Conservation (phyloP, 805 yeast genomes). For the Blastobotrys chiropterorum region DNA sequence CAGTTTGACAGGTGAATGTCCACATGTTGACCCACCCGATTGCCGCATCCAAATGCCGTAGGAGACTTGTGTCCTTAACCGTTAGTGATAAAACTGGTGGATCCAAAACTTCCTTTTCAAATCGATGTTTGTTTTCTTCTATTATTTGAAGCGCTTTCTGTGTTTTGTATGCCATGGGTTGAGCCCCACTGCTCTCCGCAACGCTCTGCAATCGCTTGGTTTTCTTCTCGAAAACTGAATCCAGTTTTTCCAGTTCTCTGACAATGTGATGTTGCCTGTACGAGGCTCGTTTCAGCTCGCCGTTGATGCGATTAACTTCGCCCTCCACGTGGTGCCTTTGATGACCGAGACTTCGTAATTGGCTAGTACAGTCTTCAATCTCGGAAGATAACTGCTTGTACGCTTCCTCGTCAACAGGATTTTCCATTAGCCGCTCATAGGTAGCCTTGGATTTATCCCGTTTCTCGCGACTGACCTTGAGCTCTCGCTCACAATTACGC, state of each 20-base stretch:
- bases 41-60: constrained; percentile 47
- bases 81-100: constrained; percentile 69
- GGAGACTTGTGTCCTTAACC: constrained; percentile 47
- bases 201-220: constrained; percentile 16
- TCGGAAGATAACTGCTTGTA: neutral
- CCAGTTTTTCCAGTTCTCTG: constrained; percentile 6
- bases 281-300: too few relatives aligned
- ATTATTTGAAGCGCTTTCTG: constrained; percentile 40
- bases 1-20: constrained; percentile 57
- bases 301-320: neutral
- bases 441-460: constrained; percentile 1
- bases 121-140: constrained; percentile 33
- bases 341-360: neutral
- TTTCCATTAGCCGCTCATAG: neutral
- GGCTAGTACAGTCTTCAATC: neutral
- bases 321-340: neutral
- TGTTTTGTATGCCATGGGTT: constrained; percentile 19
- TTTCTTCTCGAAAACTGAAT: constrained; percentile 1
- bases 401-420: neutral
- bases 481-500: constrained; percentile 1
- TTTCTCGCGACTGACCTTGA: constrained; percentile 5
- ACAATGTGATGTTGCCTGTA: neutral
- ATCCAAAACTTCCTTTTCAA: constrained; percentile 48
- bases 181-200: constrained; percentile 11
- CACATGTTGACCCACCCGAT: constrained; percentile 48